These are phyloP conservation scores for Pleurozium schreberi DNA, from an alignment of 225 moss, liverwort and hornwort genomes.

Conservation along the genomic window DNA sequence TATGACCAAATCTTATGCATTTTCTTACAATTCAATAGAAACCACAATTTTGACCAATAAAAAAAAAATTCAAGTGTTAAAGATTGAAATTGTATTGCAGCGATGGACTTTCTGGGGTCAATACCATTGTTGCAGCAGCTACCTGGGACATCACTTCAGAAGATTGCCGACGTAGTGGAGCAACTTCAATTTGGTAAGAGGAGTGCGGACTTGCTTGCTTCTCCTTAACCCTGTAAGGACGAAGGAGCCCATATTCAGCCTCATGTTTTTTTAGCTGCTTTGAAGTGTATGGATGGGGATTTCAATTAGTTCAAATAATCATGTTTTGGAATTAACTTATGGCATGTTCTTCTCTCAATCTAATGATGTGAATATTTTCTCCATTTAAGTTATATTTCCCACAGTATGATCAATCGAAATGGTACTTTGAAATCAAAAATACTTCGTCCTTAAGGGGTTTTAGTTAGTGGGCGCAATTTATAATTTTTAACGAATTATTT, in stretches of 20 bases:
- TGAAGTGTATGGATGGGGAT: background rate
- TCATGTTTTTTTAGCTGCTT: background rate
- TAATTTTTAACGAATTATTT: background rate
- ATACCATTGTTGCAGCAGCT: slow-evolving; percentile 46
- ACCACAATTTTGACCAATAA: no score
- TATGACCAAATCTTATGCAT: no score
- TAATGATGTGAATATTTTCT: background rate
- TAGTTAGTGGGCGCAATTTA: background rate
- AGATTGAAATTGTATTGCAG: no score
- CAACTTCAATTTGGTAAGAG: slow-evolving; percentile 29
- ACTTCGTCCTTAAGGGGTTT: background rate
- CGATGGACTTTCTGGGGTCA: slow-evolving; percentile 34
- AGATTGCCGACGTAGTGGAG: slow-evolving; percentile 36
- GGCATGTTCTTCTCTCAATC: background rate
- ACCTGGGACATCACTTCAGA: slow-evolving; percentile 37
- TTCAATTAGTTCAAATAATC: background rate
- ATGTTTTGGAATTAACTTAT: background rate
- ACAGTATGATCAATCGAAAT: background rate
- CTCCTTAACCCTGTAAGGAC: background rate
- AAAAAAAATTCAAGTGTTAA: no score
- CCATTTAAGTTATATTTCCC: background rate
- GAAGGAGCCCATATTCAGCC: background rate
- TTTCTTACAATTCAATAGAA: no score
- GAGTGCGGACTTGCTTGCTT: background rate
- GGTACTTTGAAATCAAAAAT: background rate